Evolutionary conservation across 306 rosid species (phyloP).

Genomic region (Vigna radiata): DNA sequence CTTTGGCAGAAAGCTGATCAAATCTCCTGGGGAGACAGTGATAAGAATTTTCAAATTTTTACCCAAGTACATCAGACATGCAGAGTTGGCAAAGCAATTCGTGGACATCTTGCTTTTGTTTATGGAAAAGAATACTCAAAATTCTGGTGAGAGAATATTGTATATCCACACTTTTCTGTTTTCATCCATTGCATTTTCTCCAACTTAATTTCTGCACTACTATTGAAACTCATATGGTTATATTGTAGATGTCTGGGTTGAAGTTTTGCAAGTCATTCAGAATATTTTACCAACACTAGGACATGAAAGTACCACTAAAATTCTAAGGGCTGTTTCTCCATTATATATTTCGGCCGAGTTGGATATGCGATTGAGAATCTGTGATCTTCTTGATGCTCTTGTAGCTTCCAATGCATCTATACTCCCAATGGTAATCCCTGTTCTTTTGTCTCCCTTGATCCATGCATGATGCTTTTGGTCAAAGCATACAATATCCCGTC

Average conservation of each 20-base stretch:
- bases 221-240: slow-evolving; percentile 41
- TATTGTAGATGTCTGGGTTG: slow-evolving; percentile 68
- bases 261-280: slow-evolving; percentile 67
- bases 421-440: slow-evolving; percentile 62
- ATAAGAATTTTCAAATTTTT: slow-evolving; percentile 70
- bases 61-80: slow-evolving; percentile 68
- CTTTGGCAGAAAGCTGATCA: slow-evolving; percentile 74
- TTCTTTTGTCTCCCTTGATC: slow-evolving; percentile 35
- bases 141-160: slow-evolving; percentile 60
- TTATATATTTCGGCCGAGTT: slow-evolving; percentile 66
- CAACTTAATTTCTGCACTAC: slow-evolving; percentile 20
- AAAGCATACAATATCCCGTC: slow-evolving; percentile 6
- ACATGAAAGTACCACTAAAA: slow-evolving; percentile 57
- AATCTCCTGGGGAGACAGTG: slow-evolving; percentile 73
- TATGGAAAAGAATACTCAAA: slow-evolving; percentile 59
- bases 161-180: slow-evolving; percentile 24
- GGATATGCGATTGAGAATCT: slow-evolving; percentile 70
- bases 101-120: slow-evolving; percentile 73
- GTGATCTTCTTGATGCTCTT: slow-evolving; percentile 80
- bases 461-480: slow-evolving; percentile 24
- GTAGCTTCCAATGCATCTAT: slow-evolving; percentile 69
- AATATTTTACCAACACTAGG: slow-evolving; percentile 68
- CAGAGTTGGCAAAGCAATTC: slow-evolving; percentile 65
- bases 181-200: slow-evolving; percentile 11
- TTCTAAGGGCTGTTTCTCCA: slow-evolving; percentile 71